phyloP scores from a whole-genome alignment of 2,329 filamentous ascomycete genomes.

The Microdochium trichocladiopsis region DNA sequence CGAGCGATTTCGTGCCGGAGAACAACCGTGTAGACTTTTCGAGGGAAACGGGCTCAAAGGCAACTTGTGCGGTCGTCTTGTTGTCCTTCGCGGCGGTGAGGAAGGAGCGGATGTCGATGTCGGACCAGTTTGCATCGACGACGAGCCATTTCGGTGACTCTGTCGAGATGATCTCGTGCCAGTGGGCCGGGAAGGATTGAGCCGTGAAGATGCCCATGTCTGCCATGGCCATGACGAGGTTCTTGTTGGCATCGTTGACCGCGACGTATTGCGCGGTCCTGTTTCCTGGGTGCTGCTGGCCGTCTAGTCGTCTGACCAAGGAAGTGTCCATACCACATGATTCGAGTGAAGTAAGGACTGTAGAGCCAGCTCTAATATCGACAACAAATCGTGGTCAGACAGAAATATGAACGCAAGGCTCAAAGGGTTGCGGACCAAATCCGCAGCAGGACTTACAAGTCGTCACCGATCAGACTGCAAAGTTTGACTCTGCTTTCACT shows the following conservation, averaged over 20 bases:
- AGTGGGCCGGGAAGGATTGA: constrained; percentile 45
- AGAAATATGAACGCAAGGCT: background rate
- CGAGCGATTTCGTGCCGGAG: constrained; percentile 25
- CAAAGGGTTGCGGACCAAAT: background rate
- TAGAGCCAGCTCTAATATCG: constrained; percentile 57
- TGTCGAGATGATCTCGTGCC: constrained; percentile 50
- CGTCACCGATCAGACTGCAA: constrained; percentile 75
- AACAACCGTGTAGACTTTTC: constrained; percentile 72
- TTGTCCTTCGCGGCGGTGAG: constrained; percentile 51
- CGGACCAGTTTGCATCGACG: constrained; percentile 81
- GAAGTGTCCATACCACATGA: constrained; percentile 56
- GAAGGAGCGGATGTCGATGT: constrained; percentile 60
- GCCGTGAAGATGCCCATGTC: constrained; percentile 82
- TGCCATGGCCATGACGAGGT: constrained; percentile 87
- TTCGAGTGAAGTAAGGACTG: constrained; percentile 60
- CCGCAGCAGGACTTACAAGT: constrained; percentile 48
- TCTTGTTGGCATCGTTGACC: constrained; percentile 76
- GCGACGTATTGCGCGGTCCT: constrained; percentile 89
- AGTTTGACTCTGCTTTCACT: constrained; percentile 58
- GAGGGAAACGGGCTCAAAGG: constrained; percentile 84
- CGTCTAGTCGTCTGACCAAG: constrained; percentile 52
- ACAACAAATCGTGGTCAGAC: constrained; percentile 4
- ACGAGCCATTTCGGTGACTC: constrained; percentile 69
- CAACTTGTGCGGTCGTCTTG: constrained; percentile 44
- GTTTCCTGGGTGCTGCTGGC: constrained; percentile 38